These are phyloP conservation scores for Periconia macrospinosa DNA, from an alignment of 2,329 filamentous ascomycete species.

Conservation along the genomic window DNA sequence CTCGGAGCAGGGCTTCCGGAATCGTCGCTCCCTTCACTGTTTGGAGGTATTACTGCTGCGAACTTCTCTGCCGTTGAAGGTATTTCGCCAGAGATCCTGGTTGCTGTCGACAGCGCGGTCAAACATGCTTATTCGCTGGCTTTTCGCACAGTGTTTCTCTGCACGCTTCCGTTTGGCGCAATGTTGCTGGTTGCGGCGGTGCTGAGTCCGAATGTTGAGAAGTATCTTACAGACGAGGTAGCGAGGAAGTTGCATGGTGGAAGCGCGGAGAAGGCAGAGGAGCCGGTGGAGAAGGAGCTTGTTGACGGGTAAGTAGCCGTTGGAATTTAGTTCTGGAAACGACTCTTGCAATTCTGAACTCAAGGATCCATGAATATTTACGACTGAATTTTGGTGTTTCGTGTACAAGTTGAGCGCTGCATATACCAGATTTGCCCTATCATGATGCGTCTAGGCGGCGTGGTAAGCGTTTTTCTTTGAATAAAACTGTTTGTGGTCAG, in stretches of 20 bases:
- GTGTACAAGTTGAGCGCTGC: too few relatives aligned
- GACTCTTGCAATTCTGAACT: neutral
- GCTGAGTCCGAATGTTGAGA: conserved; percentile 48
- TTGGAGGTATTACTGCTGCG: conserved; percentile 21
- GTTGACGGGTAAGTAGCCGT: conserved; percentile 8
- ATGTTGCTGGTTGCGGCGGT: conserved; percentile 42
- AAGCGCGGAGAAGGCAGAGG: conserved; percentile 13
- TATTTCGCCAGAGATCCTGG: conserved; percentile 23
- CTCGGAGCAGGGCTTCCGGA: conserved; percentile 21
- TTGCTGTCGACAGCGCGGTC: conserved; percentile 11
- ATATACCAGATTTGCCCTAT: too few relatives aligned
- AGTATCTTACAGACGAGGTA: conserved; percentile 48
- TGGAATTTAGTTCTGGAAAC: neutral
- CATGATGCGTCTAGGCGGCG: too few relatives aligned
- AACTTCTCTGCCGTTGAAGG: conserved; percentile 24
- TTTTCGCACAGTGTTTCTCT: conserved; percentile 51
- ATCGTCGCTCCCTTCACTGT: conserved; percentile 20
- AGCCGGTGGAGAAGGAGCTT: conserved; percentile 16
- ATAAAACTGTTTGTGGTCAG: too few relatives aligned
- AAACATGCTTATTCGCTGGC: conserved; percentile 34
- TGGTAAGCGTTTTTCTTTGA: too few relatives aligned
- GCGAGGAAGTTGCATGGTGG: conserved; percentile 46
- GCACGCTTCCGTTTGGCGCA: conserved; percentile 40
- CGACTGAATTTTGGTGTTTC: too few relatives aligned
- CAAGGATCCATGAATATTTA: too few relatives aligned